Conservation (phyloP, 2,329 filamentous ascomycete genomes). For the Colletotrichum musae region DNA sequence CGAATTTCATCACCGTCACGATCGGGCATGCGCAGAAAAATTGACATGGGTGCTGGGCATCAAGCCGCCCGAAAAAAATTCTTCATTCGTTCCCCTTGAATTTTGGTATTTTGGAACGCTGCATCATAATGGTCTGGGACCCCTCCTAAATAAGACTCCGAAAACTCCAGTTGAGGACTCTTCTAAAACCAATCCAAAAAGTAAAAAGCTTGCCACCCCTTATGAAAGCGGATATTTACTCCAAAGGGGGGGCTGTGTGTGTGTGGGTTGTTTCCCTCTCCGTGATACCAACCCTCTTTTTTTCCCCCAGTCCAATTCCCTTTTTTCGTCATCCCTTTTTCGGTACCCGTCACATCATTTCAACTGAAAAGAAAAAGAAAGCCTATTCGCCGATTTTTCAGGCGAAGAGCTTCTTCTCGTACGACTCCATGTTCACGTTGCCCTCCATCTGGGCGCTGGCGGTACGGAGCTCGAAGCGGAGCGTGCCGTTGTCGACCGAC, state of each 20-base stretch:
- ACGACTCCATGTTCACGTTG: constrained; percentile 98
- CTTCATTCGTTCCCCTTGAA: constrained; percentile 12
- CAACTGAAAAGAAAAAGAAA: neutral
- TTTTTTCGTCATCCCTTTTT: constrained; percentile 22
- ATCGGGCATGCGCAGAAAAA: neutral
- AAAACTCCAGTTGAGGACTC: constrained; percentile 37
- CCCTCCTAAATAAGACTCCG: constrained; percentile 24
- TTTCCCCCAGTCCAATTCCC: constrained; percentile 10
- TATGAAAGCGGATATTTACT: constrained; percentile 14
- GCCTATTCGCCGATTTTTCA: constrained; percentile 57
- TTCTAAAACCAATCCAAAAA: constrained; percentile 8
- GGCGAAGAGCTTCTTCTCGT: constrained; percentile 99
- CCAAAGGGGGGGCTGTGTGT: neutral
- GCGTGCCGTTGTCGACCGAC: constrained; percentile 78
- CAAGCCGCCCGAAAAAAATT: constrained; percentile 6
- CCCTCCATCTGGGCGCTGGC: constrained; percentile 96
- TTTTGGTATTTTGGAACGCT: constrained; percentile 38
- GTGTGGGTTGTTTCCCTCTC: constrained; percentile 6
- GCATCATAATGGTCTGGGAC: constrained; percentile 22
- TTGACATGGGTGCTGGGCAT: constrained; percentile 3
- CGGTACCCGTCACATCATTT: constrained; percentile 23
- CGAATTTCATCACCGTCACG: constrained; percentile 1
- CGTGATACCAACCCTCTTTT: constrained; percentile 8
- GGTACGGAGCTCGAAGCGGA: constrained; percentile 95
- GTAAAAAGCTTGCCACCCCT: neutral